Evolutionary conservation across 305 asterid genomes (phyloP).

Genomic region (Fraxinus ornus): DNA sequence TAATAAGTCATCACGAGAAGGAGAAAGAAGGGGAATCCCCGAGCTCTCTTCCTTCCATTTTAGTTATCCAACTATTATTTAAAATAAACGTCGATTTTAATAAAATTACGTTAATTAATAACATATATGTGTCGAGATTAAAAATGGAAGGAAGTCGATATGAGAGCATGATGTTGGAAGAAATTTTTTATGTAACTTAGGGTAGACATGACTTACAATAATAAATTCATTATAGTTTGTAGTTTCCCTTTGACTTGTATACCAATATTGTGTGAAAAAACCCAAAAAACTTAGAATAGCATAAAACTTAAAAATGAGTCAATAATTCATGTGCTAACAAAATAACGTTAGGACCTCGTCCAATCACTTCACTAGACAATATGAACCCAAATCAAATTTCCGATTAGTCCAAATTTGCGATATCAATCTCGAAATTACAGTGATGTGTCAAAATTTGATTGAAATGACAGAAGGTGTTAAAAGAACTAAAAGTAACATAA

Average conservation of each 20-base stretch:
- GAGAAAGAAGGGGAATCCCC: not conserved
- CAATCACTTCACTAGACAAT: not conserved
- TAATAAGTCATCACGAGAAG: not conserved
- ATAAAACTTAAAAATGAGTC: not conserved
- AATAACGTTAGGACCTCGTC: not conserved
- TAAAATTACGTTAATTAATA: too few relatives aligned
- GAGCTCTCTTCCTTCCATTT: too few relatives aligned
- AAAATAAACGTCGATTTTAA: too few relatives aligned
- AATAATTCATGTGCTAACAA: constrained; percentile 11
- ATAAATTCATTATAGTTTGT: not conserved
- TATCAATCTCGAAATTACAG: not conserved
- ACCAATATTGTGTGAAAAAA: not conserved
- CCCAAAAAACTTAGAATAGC: not conserved
- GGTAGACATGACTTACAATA: not conserved
- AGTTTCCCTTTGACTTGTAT: not conserved
- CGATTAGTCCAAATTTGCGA: not conserved
- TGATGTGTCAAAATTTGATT: not conserved
- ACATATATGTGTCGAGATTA: not conserved
- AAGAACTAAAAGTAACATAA: not conserved
- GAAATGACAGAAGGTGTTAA: not conserved
- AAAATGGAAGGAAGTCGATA: not conserved
- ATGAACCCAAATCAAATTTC: not conserved
- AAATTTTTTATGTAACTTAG: not conserved
- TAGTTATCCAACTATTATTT: too few relatives aligned
- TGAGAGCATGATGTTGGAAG: not conserved